Base-by-base conservation (phyloP, 495 filamentous ascomycete genomes). In the Opeltia flavorubescens region DNA sequence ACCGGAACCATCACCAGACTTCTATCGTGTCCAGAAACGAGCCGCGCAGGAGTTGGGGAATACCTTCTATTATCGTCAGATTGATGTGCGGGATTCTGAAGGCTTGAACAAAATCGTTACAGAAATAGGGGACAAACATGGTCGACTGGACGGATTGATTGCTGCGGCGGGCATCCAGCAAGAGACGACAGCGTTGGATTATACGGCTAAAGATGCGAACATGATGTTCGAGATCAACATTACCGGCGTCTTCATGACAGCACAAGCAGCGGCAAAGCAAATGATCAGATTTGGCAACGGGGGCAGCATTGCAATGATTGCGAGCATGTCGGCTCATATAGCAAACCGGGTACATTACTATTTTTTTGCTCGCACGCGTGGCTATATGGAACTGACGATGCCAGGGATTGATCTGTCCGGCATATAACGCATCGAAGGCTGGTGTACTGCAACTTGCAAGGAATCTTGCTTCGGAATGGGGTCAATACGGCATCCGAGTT, bases 391-490 rank as follows among this genome's bases (percentile, higher is more conserved):
- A 15, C 29, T 49, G 35, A 52, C 20, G 18, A n/a, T 31, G 17
- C 28, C 47, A 84, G 80, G 77, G 80, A 43, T 70, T 79, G 28
- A 78, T 77, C 55, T 81, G 76, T 59, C 80, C 86, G 27, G 85
- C 83, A 29, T 95, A 95, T 67, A 95, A 95, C 57, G 81, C 87
- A 43, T 86, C 81, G 58, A 95, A 95, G 63, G 86, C 86, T 4
- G 88, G 75, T 11, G 85, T 95, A 4, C 56, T 94, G 61, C 88
- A 94, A 57, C 78, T 95, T 4, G 79, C 68, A 6, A 80, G 83
- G 55, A 89, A 87, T 62, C 73, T 95, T n/a, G 89, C 88, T 5
- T 62, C 76, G 25, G 86, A 93, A 62, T 89, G 89, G 89, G 89
- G 89, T 23, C 60, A 64, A 51, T 74, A 89, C 62, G 82, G 81